Conservation (phyloP, 495 filamentous ascomycete genomes). For the Talaromyces wortmannii region DNA sequence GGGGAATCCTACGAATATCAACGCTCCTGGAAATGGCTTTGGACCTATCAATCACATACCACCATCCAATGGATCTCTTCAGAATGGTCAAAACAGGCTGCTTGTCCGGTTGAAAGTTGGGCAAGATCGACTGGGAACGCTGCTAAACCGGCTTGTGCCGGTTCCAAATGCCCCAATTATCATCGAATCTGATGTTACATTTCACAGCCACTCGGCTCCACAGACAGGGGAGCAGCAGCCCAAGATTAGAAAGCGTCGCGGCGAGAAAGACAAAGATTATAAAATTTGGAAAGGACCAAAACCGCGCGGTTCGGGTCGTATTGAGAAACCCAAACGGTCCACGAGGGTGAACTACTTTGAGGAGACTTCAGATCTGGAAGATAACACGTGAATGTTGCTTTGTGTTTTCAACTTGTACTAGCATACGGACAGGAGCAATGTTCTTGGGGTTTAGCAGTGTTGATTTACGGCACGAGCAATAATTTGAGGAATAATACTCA, state of each 20-base stretch:
- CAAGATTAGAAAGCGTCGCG: conserved; percentile 1
- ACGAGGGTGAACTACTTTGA: conserved; percentile 1
- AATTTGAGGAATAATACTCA: too few species aligned
- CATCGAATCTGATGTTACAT: neutral
- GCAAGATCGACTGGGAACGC: too few species aligned
- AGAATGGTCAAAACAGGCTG: too few species aligned
- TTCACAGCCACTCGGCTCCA: neutral
- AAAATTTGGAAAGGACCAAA: neutral
- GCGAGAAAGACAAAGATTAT: conserved; percentile 2
- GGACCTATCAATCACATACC: too few species aligned
- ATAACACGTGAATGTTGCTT: too few species aligned
- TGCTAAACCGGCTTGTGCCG: too few species aligned
- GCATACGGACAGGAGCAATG: neutral
- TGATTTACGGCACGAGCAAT: too few species aligned
- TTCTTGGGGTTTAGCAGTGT: too few species aligned
- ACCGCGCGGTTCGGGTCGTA: neutral
- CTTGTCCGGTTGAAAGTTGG: too few species aligned
- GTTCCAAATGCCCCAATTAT: neutral
- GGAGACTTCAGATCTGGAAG: neutral
- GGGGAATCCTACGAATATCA: too few species aligned
- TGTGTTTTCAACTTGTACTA: neutral
- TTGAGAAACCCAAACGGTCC: neutral
- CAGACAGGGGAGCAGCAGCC: neutral
- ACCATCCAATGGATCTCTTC: too few species aligned
- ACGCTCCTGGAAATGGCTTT: too few species aligned